Percentiles rank a stretch among this genome's conserved stretches.
phyloP scores from a whole-genome alignment of 805 yeast species.

The Wickerhamiella occidentalis region DNA sequence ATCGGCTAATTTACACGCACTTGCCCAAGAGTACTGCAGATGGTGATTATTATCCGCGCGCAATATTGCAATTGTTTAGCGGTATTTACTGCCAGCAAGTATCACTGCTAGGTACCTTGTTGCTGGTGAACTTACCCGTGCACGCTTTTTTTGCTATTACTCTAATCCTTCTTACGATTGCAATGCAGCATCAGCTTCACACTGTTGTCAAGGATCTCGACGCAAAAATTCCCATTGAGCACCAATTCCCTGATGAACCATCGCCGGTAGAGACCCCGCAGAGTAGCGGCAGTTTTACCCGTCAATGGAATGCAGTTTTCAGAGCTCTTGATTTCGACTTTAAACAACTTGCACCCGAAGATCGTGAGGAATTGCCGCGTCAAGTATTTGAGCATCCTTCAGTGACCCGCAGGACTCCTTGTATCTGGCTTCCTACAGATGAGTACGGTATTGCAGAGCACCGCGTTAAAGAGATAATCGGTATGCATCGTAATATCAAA shows the following conservation, averaged over 20 bases:
- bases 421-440: conserved; percentile 34
- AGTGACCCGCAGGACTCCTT: conserved; percentile 23
- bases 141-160: conserved; percentile 44
- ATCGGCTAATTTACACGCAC: conserved; percentile 45
- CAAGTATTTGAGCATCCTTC: conserved; percentile 28
- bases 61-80: conserved; percentile 61
- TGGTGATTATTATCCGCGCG: conserved; percentile 62
- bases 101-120: conserved; percentile 64
- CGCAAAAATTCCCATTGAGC: conserved; percentile 30
- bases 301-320: conserved; percentile 16
- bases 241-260: conserved; percentile 12
- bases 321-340: conserved; percentile 24
- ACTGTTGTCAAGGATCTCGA: conserved; percentile 31
- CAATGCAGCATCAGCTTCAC: conserved; percentile 44
- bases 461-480: conserved; percentile 63
- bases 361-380: conserved; percentile 21
- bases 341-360: conserved; percentile 19
- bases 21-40: conserved; percentile 25
- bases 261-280: background rate
- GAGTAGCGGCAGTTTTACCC: conserved; percentile 9
- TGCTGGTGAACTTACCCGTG: conserved; percentile 42
- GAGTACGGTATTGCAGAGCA: conserved; percentile 47
- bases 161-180: conserved; percentile 41
- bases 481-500: conserved; percentile 26
- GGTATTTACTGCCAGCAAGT: conserved; percentile 76